Base-by-base conservation (phyloP, 352 stramenopile genomes). In the Phytophthora constricta region DNA sequence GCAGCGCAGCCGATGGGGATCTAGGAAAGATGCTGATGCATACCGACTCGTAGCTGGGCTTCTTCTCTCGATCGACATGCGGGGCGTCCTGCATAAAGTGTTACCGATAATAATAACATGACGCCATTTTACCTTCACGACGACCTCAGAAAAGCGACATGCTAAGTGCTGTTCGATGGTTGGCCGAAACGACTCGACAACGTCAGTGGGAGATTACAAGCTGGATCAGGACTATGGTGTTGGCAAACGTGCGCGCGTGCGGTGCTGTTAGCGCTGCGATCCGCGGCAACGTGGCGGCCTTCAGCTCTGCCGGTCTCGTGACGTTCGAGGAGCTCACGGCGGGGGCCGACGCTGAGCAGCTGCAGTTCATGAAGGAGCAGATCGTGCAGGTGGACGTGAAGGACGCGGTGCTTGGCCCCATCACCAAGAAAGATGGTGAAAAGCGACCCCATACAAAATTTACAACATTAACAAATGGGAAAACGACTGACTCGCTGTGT, bases 301-400 rank as follows among this genome's bases (percentile, higher is more conserved):
- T 74, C 20, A 53, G 65, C 37, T 43, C 46, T 17, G 54, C 42
- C 13, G 68, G 46, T 9, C 84, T 80, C 19, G 61, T 74, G 28
- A 73, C 63, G 1, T 93, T 92, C 41, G 87, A 92, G 37, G 72
- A 87, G 45, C 68, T 95, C 47, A 89, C 84, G 31, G 82, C 80
- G 4, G 76, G 71, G 22, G 84, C 87, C 13, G 90, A 97, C 58
- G 58, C 66, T 8, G 82, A 90, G 52, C 91, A 97, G 74, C 72
- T 96, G 58, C 54, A 89, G 76, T 90, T 97, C 61, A 97, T 97
- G 91, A 85, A 97, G 68, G 91, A 97, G 70, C 82, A 87, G 72
- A 81, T 94, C 65, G 95, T 97, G 69, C 76, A 97, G 48, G 91
- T 97, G 31, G 86, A 97, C 63, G 79, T 92, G 53, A 57, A 80